A percentile compares a stretch with the other conserved stretches of the same genome.
Conservation (phyloP, 768 basidiomycete species). For the Dioszegia aurantiaca region DNA sequence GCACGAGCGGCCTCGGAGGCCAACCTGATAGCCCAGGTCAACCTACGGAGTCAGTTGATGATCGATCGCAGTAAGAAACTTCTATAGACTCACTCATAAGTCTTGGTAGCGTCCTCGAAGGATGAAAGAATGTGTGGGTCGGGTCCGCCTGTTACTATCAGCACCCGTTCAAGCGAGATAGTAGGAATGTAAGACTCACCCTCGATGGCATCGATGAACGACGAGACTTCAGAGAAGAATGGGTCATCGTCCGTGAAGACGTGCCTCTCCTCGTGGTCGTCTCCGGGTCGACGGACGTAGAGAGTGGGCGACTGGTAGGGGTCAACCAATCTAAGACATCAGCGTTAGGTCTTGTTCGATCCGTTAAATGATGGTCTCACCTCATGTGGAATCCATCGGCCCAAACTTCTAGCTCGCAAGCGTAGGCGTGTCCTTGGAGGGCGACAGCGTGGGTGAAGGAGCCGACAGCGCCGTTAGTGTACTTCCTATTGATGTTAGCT, state of each 20-base stretch:
- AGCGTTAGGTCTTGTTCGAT: slow-evolving; percentile 11
- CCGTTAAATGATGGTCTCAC: background rate
- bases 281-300: slow-evolving; percentile 63
- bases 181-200: slow-evolving; percentile 50
- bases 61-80: background rate
- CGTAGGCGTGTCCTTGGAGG: slow-evolving; percentile 88
- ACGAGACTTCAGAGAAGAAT: slow-evolving; percentile 81
- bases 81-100: slow-evolving; percentile 63
- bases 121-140: slow-evolving; percentile 77
- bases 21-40: slow-evolving; percentile 86
- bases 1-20: slow-evolving; percentile 47
- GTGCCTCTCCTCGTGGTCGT: slow-evolving; percentile 53
- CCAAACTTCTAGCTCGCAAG: slow-evolving; percentile 89
- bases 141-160: slow-evolving; percentile 56
- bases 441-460: slow-evolving; percentile 84
- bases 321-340: slow-evolving; percentile 64
- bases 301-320: slow-evolving; percentile 90
- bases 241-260: slow-evolving; percentile 48
- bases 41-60: slow-evolving; percentile 11
- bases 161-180: background rate
- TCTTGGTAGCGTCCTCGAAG: slow-evolving; percentile 81
- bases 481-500: slow-evolving; percentile 60
- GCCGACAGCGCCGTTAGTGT: slow-evolving; percentile 89
- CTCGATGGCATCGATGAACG: slow-evolving; percentile 83
- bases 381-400: slow-evolving; percentile 76